phyloP scores from a whole-genome alignment of 345 rosid genomes.

The Euclidium syriacum region DNA sequence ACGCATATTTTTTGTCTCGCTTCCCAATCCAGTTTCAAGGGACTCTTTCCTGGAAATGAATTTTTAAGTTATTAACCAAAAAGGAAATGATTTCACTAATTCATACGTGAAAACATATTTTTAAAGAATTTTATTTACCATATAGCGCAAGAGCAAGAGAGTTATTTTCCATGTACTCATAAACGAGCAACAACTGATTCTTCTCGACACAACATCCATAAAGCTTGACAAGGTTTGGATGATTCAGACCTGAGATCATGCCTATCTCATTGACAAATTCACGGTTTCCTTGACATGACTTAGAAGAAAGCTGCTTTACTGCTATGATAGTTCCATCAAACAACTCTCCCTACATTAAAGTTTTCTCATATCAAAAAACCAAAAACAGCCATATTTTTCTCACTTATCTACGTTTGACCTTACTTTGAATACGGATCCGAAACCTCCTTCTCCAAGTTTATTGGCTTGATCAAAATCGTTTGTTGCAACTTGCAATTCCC shows the following conservation, averaged over 20 bases:
- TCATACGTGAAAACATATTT: not conserved
- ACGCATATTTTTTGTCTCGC: slow-evolving; percentile 44
- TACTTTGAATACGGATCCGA: slow-evolving; percentile 29
- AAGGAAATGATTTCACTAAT: not conserved
- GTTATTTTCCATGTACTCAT: slow-evolving; percentile 44
- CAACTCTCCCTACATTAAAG: slow-evolving; percentile 20
- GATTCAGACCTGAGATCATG: slow-evolving; percentile 36
- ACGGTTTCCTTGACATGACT: slow-evolving; percentile 38
- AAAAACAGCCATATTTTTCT: no score
- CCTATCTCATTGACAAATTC: slow-evolving; percentile 44
- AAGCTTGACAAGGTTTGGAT: slow-evolving; percentile 39
- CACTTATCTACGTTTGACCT: not conserved
- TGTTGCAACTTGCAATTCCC: slow-evolving; percentile 23
- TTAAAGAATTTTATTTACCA: slow-evolving; percentile 12
- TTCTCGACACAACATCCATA: slow-evolving; percentile 39
- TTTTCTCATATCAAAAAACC: not conserved
- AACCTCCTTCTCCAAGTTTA: slow-evolving; percentile 34
- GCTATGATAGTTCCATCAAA: slow-evolving; percentile 31
- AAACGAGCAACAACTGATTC: slow-evolving; percentile 32
- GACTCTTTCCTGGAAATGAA: not conserved
- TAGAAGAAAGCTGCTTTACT: slow-evolving; percentile 38
- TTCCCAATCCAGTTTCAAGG: slow-evolving; percentile 40
- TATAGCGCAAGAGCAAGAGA: slow-evolving; percentile 28
- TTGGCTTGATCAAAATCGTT: slow-evolving; percentile 20
- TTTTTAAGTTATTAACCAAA: no score